Evolutionary conservation across 2,329 filamentous ascomycete species (phyloP).

Genomic region (Cladophialophora exuberans): DNA sequence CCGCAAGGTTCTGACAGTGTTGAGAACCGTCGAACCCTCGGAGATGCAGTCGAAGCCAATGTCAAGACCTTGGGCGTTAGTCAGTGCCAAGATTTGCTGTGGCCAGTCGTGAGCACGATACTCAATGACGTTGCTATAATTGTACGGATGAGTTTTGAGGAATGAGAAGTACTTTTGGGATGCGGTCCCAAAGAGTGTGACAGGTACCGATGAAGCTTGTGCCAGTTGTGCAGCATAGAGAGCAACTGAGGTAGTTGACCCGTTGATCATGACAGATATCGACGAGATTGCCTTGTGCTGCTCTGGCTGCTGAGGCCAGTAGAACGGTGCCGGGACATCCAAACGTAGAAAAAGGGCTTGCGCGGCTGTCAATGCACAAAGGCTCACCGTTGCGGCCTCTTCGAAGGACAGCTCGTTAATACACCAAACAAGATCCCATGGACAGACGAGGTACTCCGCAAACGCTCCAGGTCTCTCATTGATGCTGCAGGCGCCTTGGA

Average conservation of each 20-base stretch:
- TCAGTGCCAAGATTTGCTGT: background rate
- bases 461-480: slow-evolving; percentile 27
- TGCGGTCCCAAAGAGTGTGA: background rate
- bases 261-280: background rate
- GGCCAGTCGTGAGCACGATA: background rate
- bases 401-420: slow-evolving; percentile 32
- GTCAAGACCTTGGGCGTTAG: background rate
- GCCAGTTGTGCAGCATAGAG: background rate
- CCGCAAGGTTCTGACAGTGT: background rate
- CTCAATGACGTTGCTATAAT: background rate
- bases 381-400: slow-evolving; percentile 35
- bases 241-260: background rate
- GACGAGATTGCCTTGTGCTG: background rate
- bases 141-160: background rate
- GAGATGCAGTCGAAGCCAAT: background rate
- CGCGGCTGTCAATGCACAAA: slow-evolving; percentile 38
- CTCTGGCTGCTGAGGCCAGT: background rate
- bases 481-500: slow-evolving; percentile 12
- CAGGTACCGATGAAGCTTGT: background rate
- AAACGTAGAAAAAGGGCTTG: slow-evolving; percentile 36
- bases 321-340: slow-evolving; percentile 3
- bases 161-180: background rate
- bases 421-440: slow-evolving; percentile 30
- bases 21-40: background rate
- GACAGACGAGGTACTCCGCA: slow-evolving; percentile 36